phyloP scores from a whole-genome alignment of 2,329 filamentous ascomycete genomes.

The Aspergillus nomiae region DNA sequence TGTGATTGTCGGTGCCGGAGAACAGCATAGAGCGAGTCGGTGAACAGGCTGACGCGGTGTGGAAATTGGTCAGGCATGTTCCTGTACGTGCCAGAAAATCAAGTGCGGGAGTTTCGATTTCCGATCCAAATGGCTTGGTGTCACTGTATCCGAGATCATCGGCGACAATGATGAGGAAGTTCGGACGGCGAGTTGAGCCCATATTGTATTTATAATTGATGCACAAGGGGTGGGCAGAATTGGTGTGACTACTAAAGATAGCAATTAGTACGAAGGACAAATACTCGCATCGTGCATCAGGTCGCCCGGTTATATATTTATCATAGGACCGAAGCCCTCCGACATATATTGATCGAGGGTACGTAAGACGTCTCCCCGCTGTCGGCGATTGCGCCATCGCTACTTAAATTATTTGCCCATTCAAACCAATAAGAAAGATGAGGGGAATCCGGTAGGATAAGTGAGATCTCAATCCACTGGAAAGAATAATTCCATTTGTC shows the following conservation, averaged over 20 bases:
- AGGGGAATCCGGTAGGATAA: not conserved
- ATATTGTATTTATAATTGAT: not conserved
- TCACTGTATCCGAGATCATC: constrained; percentile 65
- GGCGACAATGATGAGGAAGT: constrained; percentile 62
- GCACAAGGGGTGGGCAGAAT: not conserved
- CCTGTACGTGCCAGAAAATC: constrained; percentile 56
- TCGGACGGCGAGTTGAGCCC: constrained; percentile 44
- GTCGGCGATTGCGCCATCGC: not conserved
- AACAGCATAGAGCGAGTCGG: constrained; percentile 69
- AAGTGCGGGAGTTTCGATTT: constrained; percentile 63
- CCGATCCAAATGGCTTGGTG: constrained; percentile 60
- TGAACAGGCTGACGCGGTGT: constrained; percentile 66
- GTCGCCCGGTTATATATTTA: not conserved
- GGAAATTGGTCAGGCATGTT: constrained; percentile 65
- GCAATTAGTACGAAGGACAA: not conserved
- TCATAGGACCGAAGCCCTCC: not conserved
- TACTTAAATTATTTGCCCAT: not conserved
- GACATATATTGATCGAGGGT: not conserved
- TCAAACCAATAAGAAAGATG: not conserved
- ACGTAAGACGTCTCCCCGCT: not conserved
- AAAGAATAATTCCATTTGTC: not conserved
- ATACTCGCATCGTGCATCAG: not conserved
- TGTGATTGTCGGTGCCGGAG: constrained; percentile 63
- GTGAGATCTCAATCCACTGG: not conserved
- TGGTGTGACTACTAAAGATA: not conserved